A percentile compares a stretch with the other conserved stretches of the same genome.
Conservation (phyloP, 2,329 filamentous ascomycete species). For the Didymella exigua region DNA sequence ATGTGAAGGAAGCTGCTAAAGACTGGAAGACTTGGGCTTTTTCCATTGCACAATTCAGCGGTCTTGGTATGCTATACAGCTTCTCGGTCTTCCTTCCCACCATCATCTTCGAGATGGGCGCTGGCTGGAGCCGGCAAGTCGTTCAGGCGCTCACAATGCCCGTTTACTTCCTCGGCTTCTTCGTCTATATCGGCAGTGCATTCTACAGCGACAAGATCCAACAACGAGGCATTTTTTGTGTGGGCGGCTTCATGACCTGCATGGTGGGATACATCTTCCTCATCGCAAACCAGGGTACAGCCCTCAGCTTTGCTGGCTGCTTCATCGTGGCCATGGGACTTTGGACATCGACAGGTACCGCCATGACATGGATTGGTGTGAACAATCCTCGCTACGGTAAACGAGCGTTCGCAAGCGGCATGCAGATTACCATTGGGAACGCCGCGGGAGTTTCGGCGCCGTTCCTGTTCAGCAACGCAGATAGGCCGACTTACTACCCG, state of each 20-base stretch:
- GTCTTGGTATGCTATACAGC: constrained; percentile 33
- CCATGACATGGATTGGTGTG: constrained; percentile 36
- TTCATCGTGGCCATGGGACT: constrained; percentile 40
- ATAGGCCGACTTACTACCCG: constrained; percentile 24
- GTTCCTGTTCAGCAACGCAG: constrained; percentile 26
- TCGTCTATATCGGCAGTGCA: constrained; percentile 31
- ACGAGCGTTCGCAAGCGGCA: constrained; percentile 34
- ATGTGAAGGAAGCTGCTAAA: constrained; percentile 56
- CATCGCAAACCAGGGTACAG: constrained; percentile 24
- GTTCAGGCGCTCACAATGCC: constrained; percentile 43
- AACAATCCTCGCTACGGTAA: constrained; percentile 43
- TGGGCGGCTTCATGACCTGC: constrained; percentile 43
- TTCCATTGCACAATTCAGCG: constrained; percentile 54
- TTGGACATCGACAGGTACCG: constrained; percentile 32
- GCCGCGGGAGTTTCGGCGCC: constrained; percentile 40
- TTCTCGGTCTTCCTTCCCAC: constrained; percentile 39
- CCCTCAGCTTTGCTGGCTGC: constrained; percentile 31
- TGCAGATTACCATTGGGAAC: constrained; percentile 48
- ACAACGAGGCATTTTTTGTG: constrained; percentile 35
- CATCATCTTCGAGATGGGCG: constrained; percentile 37
- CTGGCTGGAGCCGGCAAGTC: constrained; percentile 28
- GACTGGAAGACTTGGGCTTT: constrained; percentile 40
- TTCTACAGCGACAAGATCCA: constrained; percentile 36
- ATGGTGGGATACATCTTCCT: constrained; percentile 57
- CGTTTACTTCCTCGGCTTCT: constrained; percentile 36